Evolutionary conservation across 192 early-diverging fungal genomes (phyloP), one percentile per base, ranked within the genome.

Genomic region (Backusella circina): DNA sequence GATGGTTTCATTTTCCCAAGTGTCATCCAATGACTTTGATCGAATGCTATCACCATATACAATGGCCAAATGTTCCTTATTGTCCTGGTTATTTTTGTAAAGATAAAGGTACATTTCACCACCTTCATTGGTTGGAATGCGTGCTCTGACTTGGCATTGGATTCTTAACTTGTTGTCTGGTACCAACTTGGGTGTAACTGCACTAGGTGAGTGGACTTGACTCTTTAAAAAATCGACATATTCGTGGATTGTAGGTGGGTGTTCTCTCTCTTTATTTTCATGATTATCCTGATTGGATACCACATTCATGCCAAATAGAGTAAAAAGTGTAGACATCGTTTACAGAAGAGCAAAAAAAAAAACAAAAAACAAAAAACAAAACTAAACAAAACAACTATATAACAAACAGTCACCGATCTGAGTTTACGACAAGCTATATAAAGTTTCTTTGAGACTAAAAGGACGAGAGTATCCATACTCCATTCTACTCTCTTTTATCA

Each of bases 11-110:
- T 87, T 91, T 13, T 78, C 82, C 30, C 89, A 84, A 28, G 86
- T 67, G 26, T 50, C 70, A 69, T 98, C 93, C 54, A 98, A 79
- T 21, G 90, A 88, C 30, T 77, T 75, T 51, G 89, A 92, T 13
- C 88, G 82, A 68, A 96, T 87, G 66, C 92, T 90, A 72, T 95
- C 88, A 18, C 97, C 97, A 88, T 91, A 98, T 61, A 98, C 96
- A 74, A 98, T 86, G 0, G 97, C 97, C 80, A 99, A 64, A 76
- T 99, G 97, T 82, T 99, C 94, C 81, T 98, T 94, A 66, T 86
- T 83, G 79, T 99, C 96, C 75, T 86, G 85, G 69, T 87, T 86
- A 77, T 95, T 97, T 66, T 89, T 90, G 79, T 96, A 98, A 32
- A 97, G 84, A 71, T 95, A 90, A 73, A 97, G 80, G 75, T 90